A percentile compares a stretch with the other conserved stretches of the same genome.
Evolutionary conservation across 306 rosid species (phyloP).

Genomic region (Crataegus laevigata): DNA sequence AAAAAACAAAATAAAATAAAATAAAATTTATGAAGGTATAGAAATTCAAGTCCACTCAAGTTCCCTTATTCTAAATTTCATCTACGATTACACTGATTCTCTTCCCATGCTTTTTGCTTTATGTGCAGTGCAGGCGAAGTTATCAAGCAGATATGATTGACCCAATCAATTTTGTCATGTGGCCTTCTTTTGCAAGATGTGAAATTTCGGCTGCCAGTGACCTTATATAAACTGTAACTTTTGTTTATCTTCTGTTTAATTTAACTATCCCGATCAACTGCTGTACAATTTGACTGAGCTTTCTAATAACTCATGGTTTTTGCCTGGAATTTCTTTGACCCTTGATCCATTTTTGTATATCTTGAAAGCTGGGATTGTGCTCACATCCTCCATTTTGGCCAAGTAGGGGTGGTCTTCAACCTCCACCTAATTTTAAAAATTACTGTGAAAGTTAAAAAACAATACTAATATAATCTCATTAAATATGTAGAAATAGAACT

Average conservation of each 20-base stretch:
- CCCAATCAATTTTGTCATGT: background rate
- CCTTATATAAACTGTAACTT: constrained; percentile 4
- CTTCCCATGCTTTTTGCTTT: constrained; percentile 12
- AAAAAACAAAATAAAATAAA: background rate
- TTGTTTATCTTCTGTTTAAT: background rate
- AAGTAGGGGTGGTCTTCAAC: constrained; percentile 82
- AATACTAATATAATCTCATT: background rate
- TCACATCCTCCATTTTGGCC: constrained; percentile 72
- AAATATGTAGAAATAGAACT: too few species aligned
- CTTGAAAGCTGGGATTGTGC: constrained; percentile 64
- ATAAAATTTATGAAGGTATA: background rate
- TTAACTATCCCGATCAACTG: constrained; percentile 31
- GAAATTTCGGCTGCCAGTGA: background rate
- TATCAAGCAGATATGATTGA: constrained; percentile 4
- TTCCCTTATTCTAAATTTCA: background rate
- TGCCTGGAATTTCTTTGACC: constrained; percentile 72
- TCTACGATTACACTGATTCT: constrained; percentile 11
- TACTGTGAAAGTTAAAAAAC: background rate
- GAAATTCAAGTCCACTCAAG: background rate
- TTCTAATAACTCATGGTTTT: constrained; percentile 53
- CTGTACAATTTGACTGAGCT: constrained; percentile 69
- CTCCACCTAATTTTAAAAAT: constrained; percentile 52
- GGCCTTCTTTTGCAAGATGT: background rate
- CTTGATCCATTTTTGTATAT: constrained; percentile 89
- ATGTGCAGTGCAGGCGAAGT: constrained; percentile 9